Evolutionary conservation across 352 stramenopile genomes (phyloP).

Genomic region (Pythium scleroteichum): DNA sequence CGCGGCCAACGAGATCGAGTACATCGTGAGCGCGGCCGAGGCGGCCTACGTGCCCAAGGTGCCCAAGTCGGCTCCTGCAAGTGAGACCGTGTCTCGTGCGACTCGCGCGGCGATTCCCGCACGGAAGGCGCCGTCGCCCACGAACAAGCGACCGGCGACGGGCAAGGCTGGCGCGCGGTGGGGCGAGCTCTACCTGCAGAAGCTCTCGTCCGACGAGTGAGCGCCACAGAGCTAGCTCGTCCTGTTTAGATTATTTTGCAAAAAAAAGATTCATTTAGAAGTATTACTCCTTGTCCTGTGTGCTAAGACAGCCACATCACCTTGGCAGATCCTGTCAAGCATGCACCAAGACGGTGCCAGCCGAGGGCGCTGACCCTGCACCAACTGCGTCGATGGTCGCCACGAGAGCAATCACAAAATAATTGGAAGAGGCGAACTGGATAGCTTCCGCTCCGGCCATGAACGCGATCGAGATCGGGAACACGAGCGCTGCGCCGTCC

Average conservation of each 20-base stretch:
- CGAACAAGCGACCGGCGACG: constrained; percentile 2
- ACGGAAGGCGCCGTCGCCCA: background rate
- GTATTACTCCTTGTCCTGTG: constrained; percentile 26
- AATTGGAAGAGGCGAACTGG: constrained; percentile 19
- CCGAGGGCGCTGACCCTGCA: constrained; percentile 22
- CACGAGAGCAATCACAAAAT: constrained; percentile 30
- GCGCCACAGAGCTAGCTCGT: background rate
- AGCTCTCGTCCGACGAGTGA: constrained; percentile 23
- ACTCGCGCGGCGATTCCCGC: constrained; percentile 5
- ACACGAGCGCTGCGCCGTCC: constrained; percentile 24
- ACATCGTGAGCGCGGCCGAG: constrained; percentile 17
- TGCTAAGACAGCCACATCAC: constrained; percentile 33
- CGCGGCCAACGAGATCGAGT: constrained; percentile 43
- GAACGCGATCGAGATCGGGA: constrained; percentile 30
- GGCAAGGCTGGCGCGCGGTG: constrained; percentile 30
- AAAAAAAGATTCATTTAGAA: constrained; percentile 13
- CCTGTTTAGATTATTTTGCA: too few relatives aligned
- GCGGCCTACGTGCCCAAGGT: background rate
- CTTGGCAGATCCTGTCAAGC: too few relatives aligned
- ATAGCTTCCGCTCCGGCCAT: constrained; percentile 24
- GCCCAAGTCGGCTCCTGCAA: background rate
- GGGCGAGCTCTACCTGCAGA: constrained; percentile 39
- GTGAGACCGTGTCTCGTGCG: background rate
- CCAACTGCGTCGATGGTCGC: constrained; percentile 22
- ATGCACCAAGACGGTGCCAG: constrained; percentile 32